These are phyloP conservation scores for Mrakia hoshinonis DNA, from an alignment of 768 basidiomycete species.

Conservation along the genomic window DNA sequence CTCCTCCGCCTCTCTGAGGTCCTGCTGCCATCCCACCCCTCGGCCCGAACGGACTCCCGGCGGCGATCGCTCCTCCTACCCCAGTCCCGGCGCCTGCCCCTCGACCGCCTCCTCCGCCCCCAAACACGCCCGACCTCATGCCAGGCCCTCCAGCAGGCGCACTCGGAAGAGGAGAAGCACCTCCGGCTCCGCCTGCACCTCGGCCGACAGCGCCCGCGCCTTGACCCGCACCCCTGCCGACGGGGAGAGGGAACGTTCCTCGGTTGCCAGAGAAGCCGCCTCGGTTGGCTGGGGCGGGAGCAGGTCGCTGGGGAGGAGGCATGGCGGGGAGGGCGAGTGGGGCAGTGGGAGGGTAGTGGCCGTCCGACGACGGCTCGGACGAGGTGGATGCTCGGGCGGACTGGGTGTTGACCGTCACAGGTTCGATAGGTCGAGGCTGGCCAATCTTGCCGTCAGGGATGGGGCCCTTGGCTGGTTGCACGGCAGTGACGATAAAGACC, in stretches of 20 bases:
- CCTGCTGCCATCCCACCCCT: background rate
- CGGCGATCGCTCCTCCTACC: constrained; percentile 23
- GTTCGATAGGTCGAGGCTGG: constrained; percentile 43
- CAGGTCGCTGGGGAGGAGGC: background rate
- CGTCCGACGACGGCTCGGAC: too few relatives aligned
- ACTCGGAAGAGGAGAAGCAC: too few relatives aligned
- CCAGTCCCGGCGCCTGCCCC: background rate
- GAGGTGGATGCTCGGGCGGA: background rate
- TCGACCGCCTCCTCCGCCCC: constrained; percentile 16
- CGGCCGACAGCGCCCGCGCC: background rate
- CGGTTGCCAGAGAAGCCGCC: too few relatives aligned
- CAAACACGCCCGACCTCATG: background rate
- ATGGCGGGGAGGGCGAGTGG: too few relatives aligned
- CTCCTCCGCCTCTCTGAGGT: too few relatives aligned
- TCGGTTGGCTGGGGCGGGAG: background rate
- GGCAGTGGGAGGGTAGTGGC: too few relatives aligned
- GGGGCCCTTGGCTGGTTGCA: background rate
- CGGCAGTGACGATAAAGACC: background rate
- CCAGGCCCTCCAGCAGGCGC: background rate
- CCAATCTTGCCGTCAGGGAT: background rate
- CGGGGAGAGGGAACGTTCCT: too few relatives aligned
- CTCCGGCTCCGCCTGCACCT: too few relatives aligned
- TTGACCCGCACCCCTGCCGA: background rate
- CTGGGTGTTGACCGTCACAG: constrained; percentile 66
- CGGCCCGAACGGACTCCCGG: background rate